Evolutionary conservation across 495 filamentous ascomycete genomes (phyloP), one percentile per base, ranked within the genome.

Genomic region (Penicillium robsamsonii): DNA sequence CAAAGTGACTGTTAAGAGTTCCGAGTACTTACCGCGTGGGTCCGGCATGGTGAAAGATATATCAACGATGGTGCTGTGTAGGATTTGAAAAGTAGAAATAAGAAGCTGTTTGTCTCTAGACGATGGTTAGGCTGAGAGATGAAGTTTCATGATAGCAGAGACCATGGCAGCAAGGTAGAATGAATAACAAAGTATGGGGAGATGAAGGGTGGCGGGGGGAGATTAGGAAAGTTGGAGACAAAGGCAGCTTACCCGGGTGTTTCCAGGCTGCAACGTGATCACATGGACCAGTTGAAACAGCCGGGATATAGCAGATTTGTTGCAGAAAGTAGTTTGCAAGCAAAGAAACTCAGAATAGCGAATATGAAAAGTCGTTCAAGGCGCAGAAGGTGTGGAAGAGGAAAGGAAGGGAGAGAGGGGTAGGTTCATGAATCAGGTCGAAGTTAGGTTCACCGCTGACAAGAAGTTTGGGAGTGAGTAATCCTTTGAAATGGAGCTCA

Each of bases 21-120:
- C 20, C 35, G 15, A 30, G 17, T 24, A 46, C 52, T 46, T 46
- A 46, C 52, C 52, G 13, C 29, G 50, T 61, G 40, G 61, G 61
- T 70, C 64, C 64, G 69, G 65, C 70, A 65, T 65, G 64, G 61
- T 57, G 67, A 64, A 63, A 7, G 31, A 8, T 35, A 17, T 31
- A 49, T 33, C 17, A 22, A 22, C 4, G 3, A 10, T 35, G 20
- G 38, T 11, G n/a, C 7, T 33, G 7, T 37, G 18, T 38, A 11
- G 8, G 15, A 37, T 15, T 27, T 54, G 20, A 8, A 13, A 44
- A 44, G 25, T 5, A 13, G 15, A 13, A 18, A 37, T 31, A 45
- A n/a, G n/a, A 54, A 47, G 31, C 11, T 43, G 11, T 11, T 54
- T 17, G 13, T 17, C 15, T 49, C 40, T 40, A 31, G 5, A 40